Conservation (phyloP, 2,329 filamentous ascomycete genomes). For the Xylaria arbuscula region DNA sequence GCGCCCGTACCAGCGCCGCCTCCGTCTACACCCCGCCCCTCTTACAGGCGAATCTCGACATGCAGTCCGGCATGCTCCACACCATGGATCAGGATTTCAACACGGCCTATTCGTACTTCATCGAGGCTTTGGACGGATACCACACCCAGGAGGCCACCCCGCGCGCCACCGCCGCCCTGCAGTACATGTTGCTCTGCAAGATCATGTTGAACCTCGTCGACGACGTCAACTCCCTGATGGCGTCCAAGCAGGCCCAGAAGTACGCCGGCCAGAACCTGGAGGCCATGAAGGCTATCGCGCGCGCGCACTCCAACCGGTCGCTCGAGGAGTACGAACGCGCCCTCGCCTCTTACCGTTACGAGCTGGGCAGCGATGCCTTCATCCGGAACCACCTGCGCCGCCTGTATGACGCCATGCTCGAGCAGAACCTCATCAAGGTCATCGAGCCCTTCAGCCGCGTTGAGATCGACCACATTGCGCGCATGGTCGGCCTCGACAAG, state of each 20-base stretch:
- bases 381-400: constrained; percentile 96
- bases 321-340: constrained; percentile 97
- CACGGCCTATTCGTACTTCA: constrained; percentile 98
- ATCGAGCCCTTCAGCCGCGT: constrained; percentile 98
- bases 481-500: constrained; percentile 96
- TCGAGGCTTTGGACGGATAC: constrained; percentile 97
- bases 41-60: constrained; percentile 94
- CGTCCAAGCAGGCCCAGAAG: constrained; percentile 95
- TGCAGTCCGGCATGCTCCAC: constrained; percentile 99
- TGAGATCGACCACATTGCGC: constrained; percentile 95
- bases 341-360: constrained; percentile 88
- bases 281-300: constrained; percentile 98
- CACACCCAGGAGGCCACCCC: constrained; percentile 87
- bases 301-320: constrained; percentile 93
- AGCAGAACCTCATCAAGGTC: constrained; percentile 99
- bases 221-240: constrained; percentile 94
- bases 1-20: constrained; percentile 92
- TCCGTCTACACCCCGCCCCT: constrained; percentile 97
- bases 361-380: constrained; percentile 94
- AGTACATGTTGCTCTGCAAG: constrained; percentile 99
- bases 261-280: constrained; percentile 96
- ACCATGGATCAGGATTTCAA: constrained; percentile 99
- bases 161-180: constrained; percentile 94
- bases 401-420: constrained; percentile 97
- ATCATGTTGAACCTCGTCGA: constrained; percentile 98